Evolutionary conservation across 2,329 filamentous ascomycete species (phyloP).

Genomic region (Aspergillus sp.): DNA sequence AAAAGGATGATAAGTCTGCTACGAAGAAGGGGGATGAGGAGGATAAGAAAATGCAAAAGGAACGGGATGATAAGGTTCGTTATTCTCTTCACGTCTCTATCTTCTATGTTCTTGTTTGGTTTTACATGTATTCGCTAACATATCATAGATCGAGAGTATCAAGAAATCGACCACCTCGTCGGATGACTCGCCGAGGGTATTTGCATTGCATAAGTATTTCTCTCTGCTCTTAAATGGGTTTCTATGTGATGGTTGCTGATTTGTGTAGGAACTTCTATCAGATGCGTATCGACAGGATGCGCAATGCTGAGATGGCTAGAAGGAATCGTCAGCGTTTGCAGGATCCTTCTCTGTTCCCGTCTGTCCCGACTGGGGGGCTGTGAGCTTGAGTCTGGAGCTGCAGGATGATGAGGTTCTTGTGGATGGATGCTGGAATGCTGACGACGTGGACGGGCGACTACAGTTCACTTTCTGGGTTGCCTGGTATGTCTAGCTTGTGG

Average conservation of each 20-base stretch:
- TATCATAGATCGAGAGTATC: constrained; percentile 43
- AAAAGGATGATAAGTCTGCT: constrained; percentile 39
- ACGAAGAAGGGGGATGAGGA: constrained; percentile 40
- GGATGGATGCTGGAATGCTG: not conserved
- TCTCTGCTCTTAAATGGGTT: not conserved
- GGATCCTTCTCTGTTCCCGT: constrained; percentile 79
- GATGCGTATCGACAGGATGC: constrained; percentile 76
- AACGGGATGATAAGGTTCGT: constrained; percentile 58
- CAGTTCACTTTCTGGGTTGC: not conserved
- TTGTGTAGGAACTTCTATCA: constrained; percentile 74
- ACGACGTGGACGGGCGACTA: not conserved
- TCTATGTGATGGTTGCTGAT: not conserved
- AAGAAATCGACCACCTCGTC: constrained; percentile 48
- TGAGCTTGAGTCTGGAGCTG: constrained; percentile 20
- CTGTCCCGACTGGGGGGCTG: constrained; percentile 68
- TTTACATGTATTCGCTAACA: not conserved
- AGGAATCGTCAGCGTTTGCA: constrained; percentile 77
- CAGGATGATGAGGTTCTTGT: constrained; percentile 1
- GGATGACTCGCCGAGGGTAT: constrained; percentile 76
- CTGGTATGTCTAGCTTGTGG: not conserved
- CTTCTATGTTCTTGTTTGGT: constrained; percentile 2
- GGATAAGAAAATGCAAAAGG: constrained; percentile 44
- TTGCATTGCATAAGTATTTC: constrained; percentile 75
- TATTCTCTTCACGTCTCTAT: not conserved
- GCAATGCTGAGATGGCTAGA: constrained; percentile 76